Conservation (phyloP, 2,329 filamentous ascomycete genomes). For the Colletotrichum endophyticum region DNA sequence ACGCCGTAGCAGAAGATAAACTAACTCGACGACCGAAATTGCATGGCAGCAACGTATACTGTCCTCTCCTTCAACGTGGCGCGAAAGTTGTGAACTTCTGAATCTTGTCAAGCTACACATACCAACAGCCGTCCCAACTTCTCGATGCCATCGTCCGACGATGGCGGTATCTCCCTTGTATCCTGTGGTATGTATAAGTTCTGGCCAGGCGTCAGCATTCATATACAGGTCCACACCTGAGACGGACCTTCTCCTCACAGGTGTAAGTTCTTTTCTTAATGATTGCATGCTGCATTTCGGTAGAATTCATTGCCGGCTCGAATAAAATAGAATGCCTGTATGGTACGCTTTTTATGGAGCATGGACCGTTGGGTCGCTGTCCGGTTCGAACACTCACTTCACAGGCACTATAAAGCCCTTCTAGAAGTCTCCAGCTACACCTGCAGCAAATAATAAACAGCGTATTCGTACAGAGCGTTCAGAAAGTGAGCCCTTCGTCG, state of each 20-base stretch:
- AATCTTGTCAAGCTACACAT: background rate
- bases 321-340: background rate
- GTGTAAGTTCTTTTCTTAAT: background rate
- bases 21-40: background rate
- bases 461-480: no score
- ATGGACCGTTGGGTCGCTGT: background rate
- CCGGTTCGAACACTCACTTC: accelerated
- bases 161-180: accelerated
- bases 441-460: background rate
- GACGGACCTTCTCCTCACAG: background rate
- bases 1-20: background rate
- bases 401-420: accelerated
- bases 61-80: no score
- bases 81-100: accelerated
- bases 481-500: no score
- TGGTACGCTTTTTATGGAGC: background rate
- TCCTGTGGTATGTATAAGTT: accelerated
- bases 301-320: background rate
- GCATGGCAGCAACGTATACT: no score
- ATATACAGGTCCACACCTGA: accelerated
- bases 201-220: no score
- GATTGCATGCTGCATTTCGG: no score
- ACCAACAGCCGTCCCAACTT: background rate
- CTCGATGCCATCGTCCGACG: background rate
- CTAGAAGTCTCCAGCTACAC: accelerated